Base-by-base conservation (phyloP, 1,284 basidiomycete species). In the Malassezia cuniculi region DNA sequence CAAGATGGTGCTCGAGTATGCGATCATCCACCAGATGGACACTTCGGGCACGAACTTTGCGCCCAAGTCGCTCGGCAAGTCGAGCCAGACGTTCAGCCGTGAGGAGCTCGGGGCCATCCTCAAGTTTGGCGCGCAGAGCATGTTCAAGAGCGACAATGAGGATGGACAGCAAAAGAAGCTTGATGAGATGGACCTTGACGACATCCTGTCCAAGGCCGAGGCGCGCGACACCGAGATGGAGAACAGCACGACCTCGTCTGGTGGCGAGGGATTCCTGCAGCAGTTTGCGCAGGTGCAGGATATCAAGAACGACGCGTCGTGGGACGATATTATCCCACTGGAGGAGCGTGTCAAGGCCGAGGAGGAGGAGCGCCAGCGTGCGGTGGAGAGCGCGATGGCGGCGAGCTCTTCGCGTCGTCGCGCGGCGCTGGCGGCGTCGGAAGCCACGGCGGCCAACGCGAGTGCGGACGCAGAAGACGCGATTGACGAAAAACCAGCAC, bases 11-110 rank as follows among this genome's bases (percentile, higher is more conserved):
- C 74, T 99, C 54, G 93, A 99, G 70, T 95, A 97, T 73, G 93
- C 90, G 36, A 95, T 99, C 72, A 95, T 99, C 74, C 90, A 94
- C 71, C 90, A 97, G 71, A 94, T 97, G 81, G 93, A 99, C 71
- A 99, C 93, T 20, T 89, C 87, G 25, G 93, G 94, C 52, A 85
- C 85, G 32, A 86, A 95, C 70, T 79, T 97, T 52, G 82, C 57
- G 30, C 79, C 81, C 36, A 85, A 85, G 31, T 47, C 50, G 6
- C 36, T 47, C n/a, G 35, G 47, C 34, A 61, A 61, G 48, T 54
- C 51, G 25, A 48, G 52, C 17, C 71, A 77, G 30, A 83, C 89
- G 66, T 76, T 94, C 57, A 93, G 85, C 70, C 94, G 90, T 71
- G 93, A 97, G 55, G 93, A 99, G 69, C 76, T 99, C 26, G 84